Evolutionary conservation across 2,329 filamentous ascomycete genomes (phyloP).

Genomic region (Daldinia sp.): DNA sequence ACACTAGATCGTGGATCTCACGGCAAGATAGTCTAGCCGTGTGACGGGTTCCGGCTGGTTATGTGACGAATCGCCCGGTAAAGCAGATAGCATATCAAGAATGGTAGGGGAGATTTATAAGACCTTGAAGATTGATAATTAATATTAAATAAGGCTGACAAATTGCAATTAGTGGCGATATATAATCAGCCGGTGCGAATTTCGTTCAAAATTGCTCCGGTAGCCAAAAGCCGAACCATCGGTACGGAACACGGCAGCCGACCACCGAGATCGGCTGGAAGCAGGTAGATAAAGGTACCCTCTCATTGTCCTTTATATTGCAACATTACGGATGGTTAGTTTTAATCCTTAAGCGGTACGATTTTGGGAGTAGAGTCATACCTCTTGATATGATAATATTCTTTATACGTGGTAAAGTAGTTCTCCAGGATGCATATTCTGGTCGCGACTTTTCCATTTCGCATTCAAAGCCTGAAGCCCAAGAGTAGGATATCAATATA

Average conservation of each 20-base stretch:
- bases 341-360: not conserved
- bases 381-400: not conserved
- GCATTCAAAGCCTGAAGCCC: not conserved
- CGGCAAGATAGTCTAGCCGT: not conserved
- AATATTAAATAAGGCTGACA: not conserved
- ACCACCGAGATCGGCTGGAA: too few species aligned
- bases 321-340: too few species aligned
- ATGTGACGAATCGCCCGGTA: not conserved
- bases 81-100: not conserved
- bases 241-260: not conserved
- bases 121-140: not conserved
- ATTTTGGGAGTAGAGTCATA: not conserved
- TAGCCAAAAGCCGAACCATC: not conserved
- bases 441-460: not conserved
- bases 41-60: not conserved
- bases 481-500: constrained; percentile 34
- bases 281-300: not conserved
- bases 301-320: too few species aligned
- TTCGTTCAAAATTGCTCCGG: not conserved
- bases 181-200: not conserved
- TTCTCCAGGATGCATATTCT: not conserved
- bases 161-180: not conserved
- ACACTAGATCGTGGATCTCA: not conserved
- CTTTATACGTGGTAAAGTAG: not conserved
- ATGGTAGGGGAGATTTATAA: not conserved